Evolutionary conservation across 805 yeast species (phyloP), one percentile per base, ranked within the genome.

Genomic region (Barnettozyma pratensis): DNA sequence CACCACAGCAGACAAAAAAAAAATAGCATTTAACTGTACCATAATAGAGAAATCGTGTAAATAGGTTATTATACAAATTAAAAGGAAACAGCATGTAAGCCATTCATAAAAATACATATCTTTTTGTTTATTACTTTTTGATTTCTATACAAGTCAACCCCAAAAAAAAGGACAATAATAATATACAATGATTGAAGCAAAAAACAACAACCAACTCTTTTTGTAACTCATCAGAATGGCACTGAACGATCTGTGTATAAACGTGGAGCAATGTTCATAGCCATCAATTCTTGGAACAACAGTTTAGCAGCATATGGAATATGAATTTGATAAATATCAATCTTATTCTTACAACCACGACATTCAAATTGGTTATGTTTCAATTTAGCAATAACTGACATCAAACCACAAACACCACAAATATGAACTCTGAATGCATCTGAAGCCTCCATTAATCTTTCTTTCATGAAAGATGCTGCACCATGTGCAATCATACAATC

Each of bases 401-500:
- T 94, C 69, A 95, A 79, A 39, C 99, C 99, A 77, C 99, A 94
- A 62, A 92, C 82, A 64, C 98, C 99, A 75, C 99, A 94, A 31
- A 94, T 85, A 66, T 94, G 98, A 39, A 94, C 98, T 70, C 98
- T 80, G 77, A 94, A 94, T 2, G 98, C 97, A 74, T 94, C 99
- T 0, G 98, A 92, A 10, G 97, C 97, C 70, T 94, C 98, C 97
- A 94, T 92, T 68, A 94, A 76, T 68, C 99, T 80, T 73, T 94
- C 99, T 70, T 92, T 90, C 74, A 94, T 79, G 76, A 94, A 92
- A 7, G 97, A 95, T 4, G 99, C 97, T 11, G 97, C 98, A 68
- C 99, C 99, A 67, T 94, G 98, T 2, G 99, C 99, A 76, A 94
- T 94, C 97, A 94, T 92, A 85, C 99, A 94, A 78, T 94, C 99